These are phyloP conservation scores for Cucumis hystrix DNA, from an alignment of 306 rosid species.

Conservation along the genomic window DNA sequence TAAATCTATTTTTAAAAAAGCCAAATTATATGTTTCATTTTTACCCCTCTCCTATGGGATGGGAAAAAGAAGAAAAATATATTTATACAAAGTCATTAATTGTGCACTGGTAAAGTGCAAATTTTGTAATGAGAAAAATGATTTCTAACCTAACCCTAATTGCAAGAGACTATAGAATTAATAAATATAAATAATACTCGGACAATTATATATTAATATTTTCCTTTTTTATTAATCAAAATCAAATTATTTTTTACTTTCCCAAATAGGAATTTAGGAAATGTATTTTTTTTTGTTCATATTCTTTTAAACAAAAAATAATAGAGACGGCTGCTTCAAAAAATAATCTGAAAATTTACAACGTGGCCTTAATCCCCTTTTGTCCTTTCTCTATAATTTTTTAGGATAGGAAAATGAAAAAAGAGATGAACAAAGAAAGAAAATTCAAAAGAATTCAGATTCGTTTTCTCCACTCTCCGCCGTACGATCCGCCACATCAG, in stretches of 20 bases:
- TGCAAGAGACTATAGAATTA: background rate
- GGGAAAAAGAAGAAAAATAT: too few species aligned
- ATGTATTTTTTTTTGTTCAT: background rate
- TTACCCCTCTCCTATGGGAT: too few species aligned
- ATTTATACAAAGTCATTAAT: background rate
- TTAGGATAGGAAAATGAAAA: too few species aligned
- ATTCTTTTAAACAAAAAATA: background rate
- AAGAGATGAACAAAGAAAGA: too few species aligned
- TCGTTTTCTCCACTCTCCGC: background rate
- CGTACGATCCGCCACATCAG: background rate
- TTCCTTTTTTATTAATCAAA: background rate
- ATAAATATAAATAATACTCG: too few species aligned
- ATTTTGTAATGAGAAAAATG: background rate
- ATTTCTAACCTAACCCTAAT: background rate
- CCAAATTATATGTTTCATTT: too few species aligned
- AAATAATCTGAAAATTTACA: background rate
- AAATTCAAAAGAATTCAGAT: background rate
- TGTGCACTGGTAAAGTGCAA: background rate
- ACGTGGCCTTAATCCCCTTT: background rate
- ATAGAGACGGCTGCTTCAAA: background rate
- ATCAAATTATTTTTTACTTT: background rate
- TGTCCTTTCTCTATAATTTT: too few species aligned
- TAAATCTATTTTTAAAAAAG: too few species aligned
- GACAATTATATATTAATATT: background rate
- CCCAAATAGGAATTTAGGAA: background rate